Conservation (phyloP, 164 flowering plant genomes). For the Malania oleifera region DNA sequence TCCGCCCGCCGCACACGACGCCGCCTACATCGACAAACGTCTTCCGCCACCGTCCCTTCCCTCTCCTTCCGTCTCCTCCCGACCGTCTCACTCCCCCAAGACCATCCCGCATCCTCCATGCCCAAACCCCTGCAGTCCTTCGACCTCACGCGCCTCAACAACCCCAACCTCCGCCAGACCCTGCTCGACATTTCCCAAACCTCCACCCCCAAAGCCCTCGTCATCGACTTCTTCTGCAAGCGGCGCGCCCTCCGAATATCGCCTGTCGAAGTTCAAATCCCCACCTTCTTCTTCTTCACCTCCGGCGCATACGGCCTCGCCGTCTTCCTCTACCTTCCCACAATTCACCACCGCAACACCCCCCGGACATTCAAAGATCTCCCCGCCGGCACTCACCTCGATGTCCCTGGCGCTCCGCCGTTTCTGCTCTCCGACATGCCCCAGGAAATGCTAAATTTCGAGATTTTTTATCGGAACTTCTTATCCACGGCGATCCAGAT, state of each 20-base stretch:
- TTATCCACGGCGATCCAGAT: slow-evolving; percentile 5
- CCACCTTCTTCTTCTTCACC: slow-evolving; percentile 23
- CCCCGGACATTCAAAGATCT: slow-evolving; percentile 9
- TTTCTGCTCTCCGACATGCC: slow-evolving; percentile 13
- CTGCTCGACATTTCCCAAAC: slow-evolving; percentile 8
- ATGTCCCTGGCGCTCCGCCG: slow-evolving; percentile 26
- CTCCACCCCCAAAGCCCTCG: slow-evolving; percentile 8
- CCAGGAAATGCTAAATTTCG: slow-evolving; percentile 6
- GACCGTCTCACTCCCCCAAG: too few species aligned
- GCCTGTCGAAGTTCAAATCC: slow-evolving; percentile 10
- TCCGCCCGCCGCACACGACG: slow-evolving; percentile 4
- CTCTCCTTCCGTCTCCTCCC: slow-evolving; percentile 9
- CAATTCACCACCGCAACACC: slow-evolving; percentile 12
- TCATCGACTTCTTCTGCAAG: slow-evolving; percentile 24
- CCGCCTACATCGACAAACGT: slow-evolving; percentile 2
- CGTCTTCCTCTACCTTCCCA: slow-evolving; percentile 17
- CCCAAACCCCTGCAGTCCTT: slow-evolving; percentile 16
- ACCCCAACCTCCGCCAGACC: slow-evolving; percentile 5
- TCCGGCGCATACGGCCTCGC: slow-evolving; percentile 18
- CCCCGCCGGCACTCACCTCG: neutral
- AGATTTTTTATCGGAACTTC: slow-evolving; percentile 6
- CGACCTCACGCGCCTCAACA: too few species aligned
- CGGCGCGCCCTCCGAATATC: slow-evolving; percentile 11
- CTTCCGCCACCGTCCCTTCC: slow-evolving; percentile 13
- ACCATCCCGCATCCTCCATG: too few species aligned